phyloP scores from a whole-genome alignment of 2,329 filamentous ascomycete genomes.

The Coniochaeta sp. region DNA sequence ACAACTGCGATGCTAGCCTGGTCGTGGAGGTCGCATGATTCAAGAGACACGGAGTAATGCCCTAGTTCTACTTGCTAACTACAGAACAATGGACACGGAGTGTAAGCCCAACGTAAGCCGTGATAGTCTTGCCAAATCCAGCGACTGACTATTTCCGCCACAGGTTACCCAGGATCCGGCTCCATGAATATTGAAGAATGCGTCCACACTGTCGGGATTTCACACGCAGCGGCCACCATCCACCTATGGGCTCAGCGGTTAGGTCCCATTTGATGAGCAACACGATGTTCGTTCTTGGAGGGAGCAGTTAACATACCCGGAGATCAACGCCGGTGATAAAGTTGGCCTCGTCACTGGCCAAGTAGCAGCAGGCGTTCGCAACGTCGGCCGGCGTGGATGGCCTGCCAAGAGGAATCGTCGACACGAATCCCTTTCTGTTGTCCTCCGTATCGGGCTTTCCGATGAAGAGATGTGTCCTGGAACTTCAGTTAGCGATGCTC shows the following conservation, averaged over 20 bases:
- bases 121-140: too few relatives aligned
- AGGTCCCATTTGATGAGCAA: too few relatives aligned
- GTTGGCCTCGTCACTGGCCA: conserved; percentile 63
- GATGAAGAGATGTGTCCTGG: conserved; percentile 42
- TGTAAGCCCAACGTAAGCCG: too few relatives aligned
- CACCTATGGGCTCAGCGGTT: too few relatives aligned
- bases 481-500: not conserved
- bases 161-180: too few relatives aligned
- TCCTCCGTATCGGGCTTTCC: conserved; percentile 57
- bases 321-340: conserved; percentile 70
- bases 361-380: conserved; percentile 62
- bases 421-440: conserved; percentile 48
- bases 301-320: too few relatives aligned
- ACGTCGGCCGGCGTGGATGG: conserved; percentile 57
- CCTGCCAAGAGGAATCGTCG: conserved; percentile 47
- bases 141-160: too few relatives aligned
- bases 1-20: not conserved
- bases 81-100: too few relatives aligned
- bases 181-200: too few relatives aligned
- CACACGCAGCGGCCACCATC: not conserved
- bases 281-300: too few relatives aligned
- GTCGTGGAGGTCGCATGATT: not conserved
- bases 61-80: too few relatives aligned
- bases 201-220: not conserved
- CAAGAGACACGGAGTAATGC: too few relatives aligned